Base-by-base conservation (phyloP, 495 filamentous ascomycete species). In the Penicillium paxilli region DNA sequence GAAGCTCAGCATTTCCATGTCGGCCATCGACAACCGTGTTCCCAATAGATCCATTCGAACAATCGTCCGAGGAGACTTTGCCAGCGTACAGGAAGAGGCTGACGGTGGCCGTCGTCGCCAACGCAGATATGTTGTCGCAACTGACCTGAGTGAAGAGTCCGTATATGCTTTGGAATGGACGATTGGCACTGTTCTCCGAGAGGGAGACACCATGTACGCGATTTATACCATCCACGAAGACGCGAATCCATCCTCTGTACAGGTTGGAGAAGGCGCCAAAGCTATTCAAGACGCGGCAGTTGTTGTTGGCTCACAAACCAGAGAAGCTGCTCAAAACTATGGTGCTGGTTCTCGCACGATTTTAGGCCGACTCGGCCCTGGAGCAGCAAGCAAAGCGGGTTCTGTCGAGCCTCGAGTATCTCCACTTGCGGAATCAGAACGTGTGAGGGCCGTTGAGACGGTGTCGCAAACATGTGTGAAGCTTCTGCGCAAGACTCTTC, bases 161-260 rank as follows among this genome's bases (percentile, higher is more conserved):
- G 88, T 90, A 9, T 91, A 96, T 68, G 94, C 94, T 9, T 74
- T 98, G 23, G 94, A 98, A 66, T 98, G 93, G 92, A 95, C 92
- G 0, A 92, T 98, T 47, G 94, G 94, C 35, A 96, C 91, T 3
- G 88, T 98, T n/a, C 80, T 98, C 7, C 82, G 94, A 40, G 91
- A 96, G 64, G 94, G 94, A 14, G 94, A 98, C 68, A 98, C 93
- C 1, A 79, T 98, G 32, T 82, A 96, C 49, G 90, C 91, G 19
- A 88, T 98, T 47, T 96, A 91, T 71, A 92, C 90, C 52, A 83
- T 93, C 41, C 89, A 95, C 60, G 92, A 96, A 66, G 93, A 96
- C 55, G 78, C 60, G 16, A 73, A 67, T 26, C 54, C 63, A 2
- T 60, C 64, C 11, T 71, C 75, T 10, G 74, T 80, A 11, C 80